phyloP scores from a whole-genome alignment of 768 basidiomycete genomes.

The Boletus barrowsii region DNA sequence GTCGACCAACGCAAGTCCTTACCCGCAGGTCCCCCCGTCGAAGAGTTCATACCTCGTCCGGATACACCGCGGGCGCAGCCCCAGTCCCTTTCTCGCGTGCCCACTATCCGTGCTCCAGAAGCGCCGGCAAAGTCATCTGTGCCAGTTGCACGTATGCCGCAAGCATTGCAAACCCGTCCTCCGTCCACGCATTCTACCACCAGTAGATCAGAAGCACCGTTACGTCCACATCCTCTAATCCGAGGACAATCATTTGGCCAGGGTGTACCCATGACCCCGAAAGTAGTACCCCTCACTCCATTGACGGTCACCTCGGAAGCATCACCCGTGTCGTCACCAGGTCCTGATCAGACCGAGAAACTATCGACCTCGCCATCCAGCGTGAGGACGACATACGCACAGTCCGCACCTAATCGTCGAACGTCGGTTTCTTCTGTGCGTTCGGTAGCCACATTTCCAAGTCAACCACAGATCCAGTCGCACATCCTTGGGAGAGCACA shows the following conservation, averaged over 20 bases:
- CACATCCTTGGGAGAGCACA: slow-evolving; percentile 33
- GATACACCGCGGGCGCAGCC: slow-evolving; percentile 33
- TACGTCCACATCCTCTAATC: slow-evolving; percentile 76
- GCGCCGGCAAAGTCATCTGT: slow-evolving; percentile 13
- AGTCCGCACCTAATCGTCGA: slow-evolving; percentile 39
- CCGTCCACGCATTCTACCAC: slow-evolving; percentile 61
- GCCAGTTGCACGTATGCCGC: slow-evolving; percentile 18
- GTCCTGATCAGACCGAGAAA: slow-evolving; percentile 20
- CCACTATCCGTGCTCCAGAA: slow-evolving; percentile 32
- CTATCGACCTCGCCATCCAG: slow-evolving; percentile 37
- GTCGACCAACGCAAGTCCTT: slow-evolving; percentile 24
- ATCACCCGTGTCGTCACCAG: slow-evolving; percentile 42
- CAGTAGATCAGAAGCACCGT: slow-evolving; percentile 32
- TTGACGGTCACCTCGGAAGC: slow-evolving; percentile 56
- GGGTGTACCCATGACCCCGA: slow-evolving; percentile 30
- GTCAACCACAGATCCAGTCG: slow-evolving; percentile 31
- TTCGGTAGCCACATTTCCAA: slow-evolving; percentile 59
- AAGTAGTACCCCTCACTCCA: slow-evolving; percentile 54
- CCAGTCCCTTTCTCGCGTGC: slow-evolving; percentile 33
- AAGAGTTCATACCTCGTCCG: slow-evolving; percentile 20
- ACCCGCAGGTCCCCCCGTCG: slow-evolving; percentile 9
- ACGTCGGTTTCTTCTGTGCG: slow-evolving; percentile 57
- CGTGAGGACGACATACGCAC: slow-evolving; percentile 34
- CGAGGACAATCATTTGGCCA: slow-evolving; percentile 67
- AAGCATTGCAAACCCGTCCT: slow-evolving; percentile 43